Percentiles rank a stretch among this genome's conserved stretches.
Conservation (phyloP, 1,139 yeast genomes). For the Saccharomyces hybrid region DNA sequence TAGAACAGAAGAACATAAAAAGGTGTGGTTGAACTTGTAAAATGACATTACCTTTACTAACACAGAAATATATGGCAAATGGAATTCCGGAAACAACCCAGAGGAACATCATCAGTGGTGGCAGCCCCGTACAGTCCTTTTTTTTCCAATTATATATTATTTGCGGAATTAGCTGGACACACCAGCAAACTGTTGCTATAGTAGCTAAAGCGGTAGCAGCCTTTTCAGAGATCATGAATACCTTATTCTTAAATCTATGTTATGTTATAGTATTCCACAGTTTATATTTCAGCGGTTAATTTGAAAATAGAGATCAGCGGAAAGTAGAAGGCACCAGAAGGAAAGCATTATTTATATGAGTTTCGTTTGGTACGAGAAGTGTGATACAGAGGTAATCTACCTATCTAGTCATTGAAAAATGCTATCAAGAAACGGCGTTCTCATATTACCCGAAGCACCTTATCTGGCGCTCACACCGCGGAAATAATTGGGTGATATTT, state of each 20-base stretch:
- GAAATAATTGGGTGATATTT: not conserved
- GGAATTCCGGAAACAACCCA: conserved; percentile 85
- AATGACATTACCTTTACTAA: conserved; percentile 65
- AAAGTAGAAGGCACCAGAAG: not conserved
- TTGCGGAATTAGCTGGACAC: conserved; percentile 83
- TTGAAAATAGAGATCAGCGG: not conserved
- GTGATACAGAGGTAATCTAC: not conserved
- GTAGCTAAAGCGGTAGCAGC: conserved; percentile 83
- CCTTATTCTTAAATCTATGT: not conserved
- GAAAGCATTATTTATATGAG: not conserved
- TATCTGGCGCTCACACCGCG: not conserved
- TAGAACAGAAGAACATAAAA: conserved; percentile 62
- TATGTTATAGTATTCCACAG: not conserved
- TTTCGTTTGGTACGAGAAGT: not conserved
- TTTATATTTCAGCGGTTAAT: not conserved
- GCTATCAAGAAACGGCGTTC: not conserved
- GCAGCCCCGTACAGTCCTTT: conserved; percentile 81
- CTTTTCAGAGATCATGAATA: conserved; percentile 21
- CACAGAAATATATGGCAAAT: conserved; percentile 71
- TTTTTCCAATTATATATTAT: conserved; percentile 59
- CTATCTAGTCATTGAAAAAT: not conserved
- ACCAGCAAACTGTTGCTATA: conserved; percentile 85
- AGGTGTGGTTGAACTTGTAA: conserved; percentile 81
- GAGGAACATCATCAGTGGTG: conserved; percentile 72
- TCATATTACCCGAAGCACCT: not conserved